These are phyloP conservation scores for Aspergillus wentii DNA, from an alignment of 495 filamentous ascomycete genomes.

Conservation along the genomic window DNA sequence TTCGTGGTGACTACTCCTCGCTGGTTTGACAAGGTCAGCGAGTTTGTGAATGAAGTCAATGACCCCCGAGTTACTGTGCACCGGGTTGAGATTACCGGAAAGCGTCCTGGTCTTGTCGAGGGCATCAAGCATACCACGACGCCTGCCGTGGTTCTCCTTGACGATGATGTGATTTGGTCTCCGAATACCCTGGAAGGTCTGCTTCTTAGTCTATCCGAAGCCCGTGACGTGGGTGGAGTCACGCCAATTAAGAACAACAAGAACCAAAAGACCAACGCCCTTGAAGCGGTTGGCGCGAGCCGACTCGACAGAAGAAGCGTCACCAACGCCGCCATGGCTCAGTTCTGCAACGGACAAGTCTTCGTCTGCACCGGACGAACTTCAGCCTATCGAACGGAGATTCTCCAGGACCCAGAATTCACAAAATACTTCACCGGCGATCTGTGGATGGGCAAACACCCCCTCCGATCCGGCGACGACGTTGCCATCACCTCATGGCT, in stretches of 20 bases:
- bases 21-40: background rate
- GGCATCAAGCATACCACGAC: background rate
- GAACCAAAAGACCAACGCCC: background rate
- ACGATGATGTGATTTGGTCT: background rate
- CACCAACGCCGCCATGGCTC: background rate
- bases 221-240: background rate
- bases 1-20: background rate
- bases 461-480: background rate
- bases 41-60: background rate
- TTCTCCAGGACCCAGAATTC: background rate
- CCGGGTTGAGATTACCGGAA: background rate
- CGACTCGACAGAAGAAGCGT: background rate
- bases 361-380: background rate
- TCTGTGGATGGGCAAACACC: background rate
- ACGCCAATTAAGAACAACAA: background rate
- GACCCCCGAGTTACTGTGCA: background rate
- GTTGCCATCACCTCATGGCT: background rate
- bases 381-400: background rate
- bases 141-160: background rate
- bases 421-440: background rate
- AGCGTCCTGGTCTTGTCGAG: background rate
- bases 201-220: background rate
- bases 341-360: background rate
- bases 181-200: background rate
- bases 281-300: background rate